Base-by-base conservation (phyloP, 345 rosid genomes). In the Physaria fendleri region DNA sequence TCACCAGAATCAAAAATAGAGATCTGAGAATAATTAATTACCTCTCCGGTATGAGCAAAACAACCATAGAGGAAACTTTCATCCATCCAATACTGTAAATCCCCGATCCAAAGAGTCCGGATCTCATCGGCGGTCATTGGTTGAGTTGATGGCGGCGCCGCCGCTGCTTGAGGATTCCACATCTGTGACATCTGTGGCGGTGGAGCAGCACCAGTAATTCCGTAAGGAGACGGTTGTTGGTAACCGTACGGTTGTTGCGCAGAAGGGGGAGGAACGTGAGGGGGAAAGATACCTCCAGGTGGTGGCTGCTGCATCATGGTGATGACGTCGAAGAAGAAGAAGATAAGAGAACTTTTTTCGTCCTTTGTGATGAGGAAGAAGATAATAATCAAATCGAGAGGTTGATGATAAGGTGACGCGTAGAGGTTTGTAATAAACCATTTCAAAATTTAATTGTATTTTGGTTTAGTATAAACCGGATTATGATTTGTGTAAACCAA, bases 61-160 rank as follows among this genome's bases (percentile, higher is more conserved):
- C 89, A 83, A 54, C 53, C 38, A 28, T 28, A 41, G 33, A 90
- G 58, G 71, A 81, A 90, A 56, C 5, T 68, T 76, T 90, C 97
- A 59, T 90, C 95, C 97, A 90, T 87, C 95, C 95, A 90, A 74
- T 83, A 83, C 84, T 85, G 91, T 70, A 90, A 81, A 59, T 90
- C 94, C 0, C 97, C 97, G 78, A 90, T 87, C 97, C 97, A 90
- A 41, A 90, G 85, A 35, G 97, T 90, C 56, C 95, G 87, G 69
- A 85, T 78, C 81, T 90, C 97, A 5, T 88, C 95, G 8, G 76
- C 65, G 28, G 63, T 69, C 35, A 42, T 74, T 8, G 87, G 76
- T 38, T 73, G 84, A 40, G 61, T 40, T 37, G 65, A 16, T 2
- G 56, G 82, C 48, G 67, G 75, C 54, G 58, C 56, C 2, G 71